These are phyloP conservation scores for Leucosporidium creatinivorum DNA, from an alignment of 768 basidiomycete genomes.

Conservation along the genomic window DNA sequence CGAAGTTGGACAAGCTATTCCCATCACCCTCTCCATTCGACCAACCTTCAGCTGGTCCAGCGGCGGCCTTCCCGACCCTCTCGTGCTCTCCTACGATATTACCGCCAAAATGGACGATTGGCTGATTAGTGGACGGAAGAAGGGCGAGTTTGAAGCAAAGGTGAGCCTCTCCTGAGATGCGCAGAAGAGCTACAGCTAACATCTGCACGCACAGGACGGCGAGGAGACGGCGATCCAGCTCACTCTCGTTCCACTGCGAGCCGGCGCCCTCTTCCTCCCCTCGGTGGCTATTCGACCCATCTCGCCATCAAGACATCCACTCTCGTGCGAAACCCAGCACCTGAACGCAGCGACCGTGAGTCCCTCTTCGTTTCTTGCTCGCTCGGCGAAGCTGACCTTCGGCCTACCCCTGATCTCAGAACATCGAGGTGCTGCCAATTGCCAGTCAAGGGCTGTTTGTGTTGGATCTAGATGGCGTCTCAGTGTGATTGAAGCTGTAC, in stretches of 20 bases:
- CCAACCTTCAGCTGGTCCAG: conserved; percentile 74
- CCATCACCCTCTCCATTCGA: conserved; percentile 57
- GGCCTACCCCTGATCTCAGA: conserved; percentile 32
- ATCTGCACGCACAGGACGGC: conserved; percentile 51
- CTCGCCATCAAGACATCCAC: conserved; percentile 49
- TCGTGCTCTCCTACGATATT: conserved; percentile 55
- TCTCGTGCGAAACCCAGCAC: conserved; percentile 63
- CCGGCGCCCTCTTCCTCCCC: conserved; percentile 72
- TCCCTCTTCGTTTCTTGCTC: too few species aligned
- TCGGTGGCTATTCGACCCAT: conserved; percentile 60
- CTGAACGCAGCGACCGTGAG: conserved; percentile 63
- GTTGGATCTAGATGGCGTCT: too few species aligned
- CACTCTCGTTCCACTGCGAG: conserved; percentile 76
- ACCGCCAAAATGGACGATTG: conserved; percentile 67
- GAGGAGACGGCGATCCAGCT: conserved; percentile 56
- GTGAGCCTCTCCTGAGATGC: conserved; percentile 46
- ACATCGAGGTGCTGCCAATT: conserved; percentile 70
- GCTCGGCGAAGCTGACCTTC: too few species aligned
- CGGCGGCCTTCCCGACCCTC: conserved; percentile 25
- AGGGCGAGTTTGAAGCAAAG: conserved; percentile 68
- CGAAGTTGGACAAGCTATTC: conserved; percentile 84
- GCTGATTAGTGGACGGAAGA: conserved; percentile 81
- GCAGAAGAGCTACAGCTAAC: background rate
- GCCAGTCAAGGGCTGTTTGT: conserved; percentile 40
- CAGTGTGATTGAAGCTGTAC: too few species aligned